These are phyloP conservation scores for Alternaria atra DNA, from an alignment of 2,329 filamentous ascomycete genomes.

Conservation along the genomic window DNA sequence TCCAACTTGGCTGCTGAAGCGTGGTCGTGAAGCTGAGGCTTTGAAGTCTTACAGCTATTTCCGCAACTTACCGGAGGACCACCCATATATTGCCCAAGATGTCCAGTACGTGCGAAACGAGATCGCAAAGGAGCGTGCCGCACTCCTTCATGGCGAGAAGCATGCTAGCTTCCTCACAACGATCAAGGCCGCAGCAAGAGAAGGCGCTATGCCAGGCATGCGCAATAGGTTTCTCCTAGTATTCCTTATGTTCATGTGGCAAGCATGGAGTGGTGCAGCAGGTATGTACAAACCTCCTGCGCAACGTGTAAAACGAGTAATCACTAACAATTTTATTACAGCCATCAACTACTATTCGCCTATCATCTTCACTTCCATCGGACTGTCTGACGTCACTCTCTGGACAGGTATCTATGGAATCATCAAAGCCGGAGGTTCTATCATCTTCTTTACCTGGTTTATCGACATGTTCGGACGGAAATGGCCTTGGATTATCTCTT, in stretches of 20 bases:
- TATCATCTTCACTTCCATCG: constrained; percentile 49
- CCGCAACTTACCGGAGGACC: constrained; percentile 56
- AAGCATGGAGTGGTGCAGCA: constrained; percentile 17
- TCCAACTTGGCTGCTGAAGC: constrained; percentile 44
- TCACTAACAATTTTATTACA: constrained; percentile 21
- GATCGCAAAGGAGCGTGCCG: constrained; percentile 43
- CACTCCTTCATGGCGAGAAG: constrained; percentile 35
- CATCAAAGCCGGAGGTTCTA: constrained; percentile 48
- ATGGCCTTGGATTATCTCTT: constrained; percentile 51
- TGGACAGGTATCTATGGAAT: constrained; percentile 52
- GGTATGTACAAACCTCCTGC: too few species aligned
- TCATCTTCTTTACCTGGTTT: constrained; percentile 52
- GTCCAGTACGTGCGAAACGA: constrained; percentile 43
- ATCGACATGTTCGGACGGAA: constrained; percentile 50
- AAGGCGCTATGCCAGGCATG: constrained; percentile 48
- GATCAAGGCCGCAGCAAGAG: constrained; percentile 43
- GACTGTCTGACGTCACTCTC: constrained; percentile 46
- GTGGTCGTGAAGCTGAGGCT: constrained; percentile 50
- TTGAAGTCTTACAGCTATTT: constrained; percentile 53
- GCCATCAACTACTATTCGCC: constrained; percentile 52
- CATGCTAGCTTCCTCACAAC: constrained; percentile 39
- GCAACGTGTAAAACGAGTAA: too few species aligned
- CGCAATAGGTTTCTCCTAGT: constrained; percentile 53
- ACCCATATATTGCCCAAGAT: constrained; percentile 53
- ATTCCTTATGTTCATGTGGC: constrained; percentile 54